Conservation (phyloP, 169 alveolate species). For the Plasmodium gaboni region DNA sequence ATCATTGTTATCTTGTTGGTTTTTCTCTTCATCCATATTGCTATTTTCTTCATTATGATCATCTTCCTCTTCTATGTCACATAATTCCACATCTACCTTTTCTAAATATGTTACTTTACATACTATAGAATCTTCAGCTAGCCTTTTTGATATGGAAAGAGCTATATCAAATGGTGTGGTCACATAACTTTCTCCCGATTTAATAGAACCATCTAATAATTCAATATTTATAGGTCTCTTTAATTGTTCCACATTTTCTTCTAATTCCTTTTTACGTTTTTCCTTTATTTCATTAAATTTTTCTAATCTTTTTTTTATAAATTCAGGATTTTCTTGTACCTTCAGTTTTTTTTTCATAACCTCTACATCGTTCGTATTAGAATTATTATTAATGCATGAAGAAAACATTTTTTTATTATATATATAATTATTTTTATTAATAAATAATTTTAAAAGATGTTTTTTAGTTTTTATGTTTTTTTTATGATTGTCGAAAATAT, state of each 20-base stretch:
- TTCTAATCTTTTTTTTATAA: slow-evolving; percentile 38
- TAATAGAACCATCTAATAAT: slow-evolving; percentile 92
- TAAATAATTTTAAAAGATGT: no score
- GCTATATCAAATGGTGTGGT: slow-evolving; percentile 95
- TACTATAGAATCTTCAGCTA: slow-evolving; percentile 92
- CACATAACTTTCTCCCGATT: slow-evolving; percentile 90
- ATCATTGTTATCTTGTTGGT: neutral
- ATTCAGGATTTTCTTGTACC: slow-evolving; percentile 22
- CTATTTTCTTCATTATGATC: slow-evolving; percentile 73
- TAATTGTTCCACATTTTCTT: slow-evolving; percentile 74
- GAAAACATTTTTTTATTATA: slow-evolving; percentile 3
- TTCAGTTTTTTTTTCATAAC: slow-evolving; percentile 10
- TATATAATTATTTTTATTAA: neutral
- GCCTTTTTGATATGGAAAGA: slow-evolving; percentile 89
- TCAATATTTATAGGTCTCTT: slow-evolving; percentile 89
- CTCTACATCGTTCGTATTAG: neutral
- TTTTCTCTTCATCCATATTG: neutral
- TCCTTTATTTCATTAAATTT: slow-evolving; percentile 51
- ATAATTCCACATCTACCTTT: slow-evolving; percentile 77
- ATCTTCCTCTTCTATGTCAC: slow-evolving; percentile 89
- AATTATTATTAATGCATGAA: neutral
- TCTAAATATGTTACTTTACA: slow-evolving; percentile 91
- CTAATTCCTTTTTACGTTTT: slow-evolving; percentile 69
- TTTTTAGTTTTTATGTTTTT: no score
- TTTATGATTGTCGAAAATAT: no score